Conservation (phyloP, 768 basidiomycete species). For the Pisolithus sp. region DNA sequence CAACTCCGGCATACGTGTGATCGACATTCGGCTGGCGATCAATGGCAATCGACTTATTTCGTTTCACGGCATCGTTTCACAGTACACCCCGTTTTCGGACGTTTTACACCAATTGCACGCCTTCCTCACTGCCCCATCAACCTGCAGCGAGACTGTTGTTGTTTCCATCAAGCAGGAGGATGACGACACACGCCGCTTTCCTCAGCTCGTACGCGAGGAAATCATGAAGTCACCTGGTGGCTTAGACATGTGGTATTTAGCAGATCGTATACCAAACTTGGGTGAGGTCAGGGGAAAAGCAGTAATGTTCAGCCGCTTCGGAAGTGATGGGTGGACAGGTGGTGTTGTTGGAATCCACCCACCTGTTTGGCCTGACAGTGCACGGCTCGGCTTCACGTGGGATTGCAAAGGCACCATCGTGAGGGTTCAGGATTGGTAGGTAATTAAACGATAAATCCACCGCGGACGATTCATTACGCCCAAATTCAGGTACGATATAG, state of each 20-base stretch:
- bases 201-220: slow-evolving; percentile 56
- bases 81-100: slow-evolving; percentile 58
- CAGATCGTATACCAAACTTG: slow-evolving; percentile 72
- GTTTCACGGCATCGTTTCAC: slow-evolving; percentile 75
- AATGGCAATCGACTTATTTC: slow-evolving; percentile 58
- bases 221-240: slow-evolving; percentile 49
- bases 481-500: slow-evolving; percentile 64
- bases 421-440: slow-evolving; percentile 80
- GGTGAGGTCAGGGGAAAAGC: slow-evolving; percentile 84
- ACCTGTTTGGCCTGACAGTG: slow-evolving; percentile 77
- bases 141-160: slow-evolving; percentile 68
- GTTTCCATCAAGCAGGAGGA: slow-evolving; percentile 92
- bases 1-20: slow-evolving; percentile 66
- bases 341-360: slow-evolving; percentile 86
- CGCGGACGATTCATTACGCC: background rate
- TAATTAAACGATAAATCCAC: background rate
- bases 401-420: slow-evolving; percentile 62
- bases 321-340: slow-evolving; percentile 63
- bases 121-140: slow-evolving; percentile 55
- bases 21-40: slow-evolving; percentile 77
- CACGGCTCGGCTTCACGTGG: slow-evolving; percentile 71
- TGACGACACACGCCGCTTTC: slow-evolving; percentile 48
- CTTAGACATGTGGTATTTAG: slow-evolving; percentile 70
- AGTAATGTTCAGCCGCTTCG: slow-evolving; percentile 83
- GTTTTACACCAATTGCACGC: slow-evolving; percentile 55